These are phyloP conservation scores for Batkoa obscura DNA, from an alignment of 371 early-diverging fungal species.

Conservation along the genomic window DNA sequence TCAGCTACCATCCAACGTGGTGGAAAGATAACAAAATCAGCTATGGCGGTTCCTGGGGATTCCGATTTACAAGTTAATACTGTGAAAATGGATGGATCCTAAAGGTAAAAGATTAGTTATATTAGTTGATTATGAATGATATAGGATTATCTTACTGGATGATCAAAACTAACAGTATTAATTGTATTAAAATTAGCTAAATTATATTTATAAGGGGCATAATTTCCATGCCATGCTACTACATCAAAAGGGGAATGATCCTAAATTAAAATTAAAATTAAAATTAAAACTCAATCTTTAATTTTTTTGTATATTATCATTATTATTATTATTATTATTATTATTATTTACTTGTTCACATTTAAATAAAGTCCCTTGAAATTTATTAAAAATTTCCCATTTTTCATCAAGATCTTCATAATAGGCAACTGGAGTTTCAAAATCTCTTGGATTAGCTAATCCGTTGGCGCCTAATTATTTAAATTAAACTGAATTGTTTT, in stretches of 20 bases:
- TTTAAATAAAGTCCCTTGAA: slow-evolving; percentile 52
- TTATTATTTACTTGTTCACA: slow-evolving; percentile 37
- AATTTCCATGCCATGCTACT: slow-evolving; percentile 97
- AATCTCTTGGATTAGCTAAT: slow-evolving; percentile 86
- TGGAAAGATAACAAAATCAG: slow-evolving; percentile 95
- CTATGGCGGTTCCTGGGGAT: slow-evolving; percentile 73
- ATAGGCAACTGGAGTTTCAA: slow-evolving; percentile 65
- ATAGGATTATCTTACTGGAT: too few species aligned
- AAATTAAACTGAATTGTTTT: neutral
- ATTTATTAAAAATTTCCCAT: slow-evolving; percentile 64
- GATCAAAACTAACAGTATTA: slow-evolving; percentile 82
- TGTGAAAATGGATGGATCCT: slow-evolving; percentile 90
- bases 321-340: too few species aligned
- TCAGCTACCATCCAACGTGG: slow-evolving; percentile 87
- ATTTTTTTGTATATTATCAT: too few species aligned
- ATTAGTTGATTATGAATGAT: too few species aligned
- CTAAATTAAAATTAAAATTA: slow-evolving; percentile 8
- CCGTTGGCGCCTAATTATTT: slow-evolving; percentile 55
- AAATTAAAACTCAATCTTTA: neutral
- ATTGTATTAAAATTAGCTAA: slow-evolving; percentile 64
- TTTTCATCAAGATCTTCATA: slow-evolving; percentile 41
- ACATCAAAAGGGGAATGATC: slow-evolving; percentile 85
- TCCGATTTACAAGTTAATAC: slow-evolving; percentile 80
- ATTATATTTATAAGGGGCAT: slow-evolving; percentile 89
- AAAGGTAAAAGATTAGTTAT: too few species aligned